Evolutionary conservation across 495 filamentous ascomycete species (phyloP), one percentile per base, ranked within the genome.

Genomic region (Penicillium coprophilum): DNA sequence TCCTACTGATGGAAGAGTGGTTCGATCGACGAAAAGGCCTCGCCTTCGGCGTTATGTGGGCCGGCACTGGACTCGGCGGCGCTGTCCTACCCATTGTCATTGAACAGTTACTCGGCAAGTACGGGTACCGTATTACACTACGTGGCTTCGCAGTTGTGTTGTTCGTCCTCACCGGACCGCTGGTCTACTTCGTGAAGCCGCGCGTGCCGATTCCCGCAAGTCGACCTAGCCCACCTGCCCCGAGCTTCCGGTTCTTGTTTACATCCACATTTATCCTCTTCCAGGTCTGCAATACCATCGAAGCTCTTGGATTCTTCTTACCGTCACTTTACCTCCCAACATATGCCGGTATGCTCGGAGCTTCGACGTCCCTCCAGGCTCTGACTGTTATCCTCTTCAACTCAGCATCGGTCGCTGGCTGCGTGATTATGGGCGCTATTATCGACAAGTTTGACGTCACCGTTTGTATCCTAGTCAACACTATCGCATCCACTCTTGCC

Each of bases 241-340:
- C 65, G 55, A 56, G 67, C 61, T 59, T 81, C 19, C 56, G 57
- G 12, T 86, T 85, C 56, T 30, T 83, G 6, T 19, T 60, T 13
- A 66, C 69, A 7, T 64, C 58, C 0, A 67, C 71, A 0, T 87
- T 87, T 59, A 61, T 70, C 50, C 55, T 80, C 23, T 78, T 82
- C 44, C 74, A 83, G 57, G 27, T 74, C 0, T 77, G 78, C 47
- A 84, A 84, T 62, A 69, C 80, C 10, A 43, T 84, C 41, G 73
- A 87, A 64, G 74, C 73, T 0, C 60, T 82, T 0, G 86, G 85
- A 1, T 88, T 76, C 60, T 87, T 87, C 65, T 62, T 87, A 2
- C 85, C 85, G 0, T 66, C 71, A 0, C 72, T 85, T 28, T 88
- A 85, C 61, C 71, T 89, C 1, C 81, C 83, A 8, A 74, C 76